Evolutionary conservation across 2,329 filamentous ascomycete genomes (phyloP).

Genomic region (Cercospora brassicicola): DNA sequence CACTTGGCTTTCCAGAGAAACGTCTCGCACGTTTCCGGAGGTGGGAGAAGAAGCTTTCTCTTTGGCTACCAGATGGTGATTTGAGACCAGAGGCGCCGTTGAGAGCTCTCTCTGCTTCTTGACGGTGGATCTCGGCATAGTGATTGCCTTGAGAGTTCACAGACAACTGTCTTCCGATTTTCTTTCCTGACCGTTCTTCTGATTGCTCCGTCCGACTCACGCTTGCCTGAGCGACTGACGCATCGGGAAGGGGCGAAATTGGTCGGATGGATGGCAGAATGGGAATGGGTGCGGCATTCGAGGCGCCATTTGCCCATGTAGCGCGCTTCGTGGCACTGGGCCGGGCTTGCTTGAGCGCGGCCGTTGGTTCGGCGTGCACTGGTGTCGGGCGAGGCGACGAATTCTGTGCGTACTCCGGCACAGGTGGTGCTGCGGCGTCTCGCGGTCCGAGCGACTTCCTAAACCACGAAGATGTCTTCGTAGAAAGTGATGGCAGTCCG

Average conservation of each 20-base stretch:
- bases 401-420: constrained; percentile 50
- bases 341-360: constrained; percentile 52
- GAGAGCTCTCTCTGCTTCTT: constrained; percentile 85
- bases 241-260: constrained; percentile 93
- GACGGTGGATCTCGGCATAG: constrained; percentile 83
- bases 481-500: constrained; percentile 60
- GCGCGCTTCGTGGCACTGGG: constrained; percentile 73
- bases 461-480: constrained; percentile 91
- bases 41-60: constrained; percentile 98
- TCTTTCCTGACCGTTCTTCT: constrained; percentile 71
- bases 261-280: constrained; percentile 93
- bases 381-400: constrained; percentile 46
- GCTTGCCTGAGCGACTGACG: constrained; percentile 84
- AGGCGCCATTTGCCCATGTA: constrained; percentile 82
- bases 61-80: constrained; percentile 75
- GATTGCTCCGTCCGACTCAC: constrained; percentile 53
- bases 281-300: constrained; percentile 81
- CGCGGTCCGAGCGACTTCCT: constrained; percentile 87
- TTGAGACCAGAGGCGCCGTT: constrained; percentile 76
- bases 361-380: constrained; percentile 45
- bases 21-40: constrained; percentile 88
- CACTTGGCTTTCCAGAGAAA: constrained; percentile 87
- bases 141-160: constrained; percentile 90
- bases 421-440: constrained; percentile 66
- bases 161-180: constrained; percentile 91